These are phyloP conservation scores for Colletotrichum aenigma DNA, from an alignment of 2,329 filamentous ascomycete genomes.

Conservation along the genomic window DNA sequence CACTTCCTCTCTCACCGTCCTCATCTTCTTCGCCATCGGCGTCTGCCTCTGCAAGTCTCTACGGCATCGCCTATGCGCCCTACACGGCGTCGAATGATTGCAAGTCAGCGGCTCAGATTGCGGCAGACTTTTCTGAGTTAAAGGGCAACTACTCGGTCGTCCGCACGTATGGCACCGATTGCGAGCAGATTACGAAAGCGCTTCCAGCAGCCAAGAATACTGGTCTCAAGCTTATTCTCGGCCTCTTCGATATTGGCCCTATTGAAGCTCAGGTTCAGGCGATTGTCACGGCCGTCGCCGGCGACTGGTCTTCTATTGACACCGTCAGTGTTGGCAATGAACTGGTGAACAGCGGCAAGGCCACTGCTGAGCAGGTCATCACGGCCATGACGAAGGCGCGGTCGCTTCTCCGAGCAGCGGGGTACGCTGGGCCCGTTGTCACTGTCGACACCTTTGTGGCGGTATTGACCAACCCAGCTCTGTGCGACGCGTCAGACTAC, in stretches of 20 bases:
- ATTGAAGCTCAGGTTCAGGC: conserved; percentile 61
- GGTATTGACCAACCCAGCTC: conserved; percentile 65
- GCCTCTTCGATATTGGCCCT: conserved; percentile 68
- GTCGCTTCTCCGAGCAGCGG: conserved; percentile 59
- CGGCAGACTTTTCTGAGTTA: conserved; percentile 64
- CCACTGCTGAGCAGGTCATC: conserved; percentile 58
- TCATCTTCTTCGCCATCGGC: neutral
- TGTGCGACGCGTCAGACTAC: conserved; percentile 78
- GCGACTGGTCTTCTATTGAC: conserved; percentile 72
- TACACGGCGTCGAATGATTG: conserved; percentile 61
- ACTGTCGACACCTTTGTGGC: conserved; percentile 81
- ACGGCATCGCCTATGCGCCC: conserved; percentile 54
- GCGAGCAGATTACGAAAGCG: conserved; percentile 70
- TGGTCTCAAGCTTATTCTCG: conserved; percentile 74
- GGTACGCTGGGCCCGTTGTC: conserved; percentile 76
- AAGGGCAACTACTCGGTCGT: conserved; percentile 63
- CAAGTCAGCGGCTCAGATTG: conserved; percentile 68
- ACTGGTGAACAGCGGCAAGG: conserved; percentile 68
- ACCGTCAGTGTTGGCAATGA: conserved; percentile 84
- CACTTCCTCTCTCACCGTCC: neutral
- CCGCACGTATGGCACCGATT: conserved; percentile 82
- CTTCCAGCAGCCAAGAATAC: conserved; percentile 66
- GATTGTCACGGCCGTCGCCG: conserved; percentile 63
- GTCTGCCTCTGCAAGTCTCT: conserved; percentile 12
- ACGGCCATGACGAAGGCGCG: conserved; percentile 63